phyloP scores from a whole-genome alignment of 169 alveolate genomes.

The Eimeria necatrix region DNA sequence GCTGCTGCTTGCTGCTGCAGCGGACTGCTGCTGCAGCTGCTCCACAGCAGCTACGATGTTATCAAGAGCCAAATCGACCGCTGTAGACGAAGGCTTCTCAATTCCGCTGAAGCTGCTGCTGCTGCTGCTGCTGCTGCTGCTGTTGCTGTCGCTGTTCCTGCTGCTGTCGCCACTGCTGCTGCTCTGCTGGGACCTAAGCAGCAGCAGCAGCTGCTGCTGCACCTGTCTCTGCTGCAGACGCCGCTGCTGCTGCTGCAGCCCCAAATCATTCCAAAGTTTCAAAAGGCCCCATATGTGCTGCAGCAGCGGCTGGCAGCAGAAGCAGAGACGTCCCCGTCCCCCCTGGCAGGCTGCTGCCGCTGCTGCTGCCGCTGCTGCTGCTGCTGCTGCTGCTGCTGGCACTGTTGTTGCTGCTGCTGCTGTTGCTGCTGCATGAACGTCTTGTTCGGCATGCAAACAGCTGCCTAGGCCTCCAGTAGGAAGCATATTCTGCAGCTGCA shows the following conservation, averaged over 20 bases:
- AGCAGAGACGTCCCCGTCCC: background rate
- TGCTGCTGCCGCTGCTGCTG: conserved; percentile 37
- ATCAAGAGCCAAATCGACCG: background rate
- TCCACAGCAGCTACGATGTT: background rate
- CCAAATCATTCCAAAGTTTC: background rate
- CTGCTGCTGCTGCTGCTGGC: background rate
- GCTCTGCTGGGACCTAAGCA: background rate
- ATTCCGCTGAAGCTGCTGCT: background rate
- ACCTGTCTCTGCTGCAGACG: background rate
- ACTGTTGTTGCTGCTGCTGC: background rate
- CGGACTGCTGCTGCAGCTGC: conserved; percentile 27
- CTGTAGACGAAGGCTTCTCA: background rate
- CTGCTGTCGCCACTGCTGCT: conserved; percentile 1
- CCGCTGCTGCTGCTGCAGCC: background rate
- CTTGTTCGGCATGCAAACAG: background rate
- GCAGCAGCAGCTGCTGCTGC: background rate
- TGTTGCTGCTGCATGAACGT: background rate
- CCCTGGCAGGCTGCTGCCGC: background rate
- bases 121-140: conserved; percentile 8
- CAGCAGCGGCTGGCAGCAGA: background rate
- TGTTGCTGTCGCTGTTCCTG: background rate
- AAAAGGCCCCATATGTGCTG: background rate
- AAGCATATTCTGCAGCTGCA: background rate
- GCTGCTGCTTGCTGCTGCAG: conserved; percentile 43
- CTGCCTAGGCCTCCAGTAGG: background rate